Evolutionary conservation across 2,329 filamentous ascomycete genomes (phyloP).

Genomic region (Diaporthe sp.): DNA sequence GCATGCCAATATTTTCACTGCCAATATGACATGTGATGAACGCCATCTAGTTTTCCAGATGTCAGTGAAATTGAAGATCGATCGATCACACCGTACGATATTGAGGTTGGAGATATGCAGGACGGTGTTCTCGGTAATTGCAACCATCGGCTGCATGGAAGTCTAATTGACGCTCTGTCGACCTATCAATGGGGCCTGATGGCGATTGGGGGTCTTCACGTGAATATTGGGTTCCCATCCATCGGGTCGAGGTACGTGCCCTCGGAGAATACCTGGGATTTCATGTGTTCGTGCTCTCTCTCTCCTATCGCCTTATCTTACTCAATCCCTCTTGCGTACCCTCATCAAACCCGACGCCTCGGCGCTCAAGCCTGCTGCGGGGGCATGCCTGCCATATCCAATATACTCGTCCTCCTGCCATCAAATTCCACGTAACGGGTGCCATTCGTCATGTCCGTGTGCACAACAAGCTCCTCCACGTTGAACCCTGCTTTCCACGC

Average conservation of each 20-base stretch:
- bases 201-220: neutral
- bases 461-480: neutral
- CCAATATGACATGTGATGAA: neutral
- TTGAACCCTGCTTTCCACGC: neutral
- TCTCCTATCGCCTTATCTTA: neutral
- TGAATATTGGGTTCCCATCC: neutral
- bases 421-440: neutral
- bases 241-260: neutral
- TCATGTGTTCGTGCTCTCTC: neutral
- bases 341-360: neutral
- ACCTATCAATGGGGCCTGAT: neutral
- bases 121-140: neutral
- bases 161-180: neutral
- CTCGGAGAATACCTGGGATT: neutral
- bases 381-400: neutral
- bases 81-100: neutral
- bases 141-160: neutral
- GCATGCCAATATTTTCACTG: neutral
- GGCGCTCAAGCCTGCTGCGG: neutral
- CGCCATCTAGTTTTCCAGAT: neutral
- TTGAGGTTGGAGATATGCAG: neutral
- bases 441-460: neutral
- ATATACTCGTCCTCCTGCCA: conserved; percentile 2
- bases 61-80: neutral
- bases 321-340: neutral